phyloP scores from a whole-genome alignment of 108 stramenopile genomes.

The Schizochytrium sp. region DNA sequence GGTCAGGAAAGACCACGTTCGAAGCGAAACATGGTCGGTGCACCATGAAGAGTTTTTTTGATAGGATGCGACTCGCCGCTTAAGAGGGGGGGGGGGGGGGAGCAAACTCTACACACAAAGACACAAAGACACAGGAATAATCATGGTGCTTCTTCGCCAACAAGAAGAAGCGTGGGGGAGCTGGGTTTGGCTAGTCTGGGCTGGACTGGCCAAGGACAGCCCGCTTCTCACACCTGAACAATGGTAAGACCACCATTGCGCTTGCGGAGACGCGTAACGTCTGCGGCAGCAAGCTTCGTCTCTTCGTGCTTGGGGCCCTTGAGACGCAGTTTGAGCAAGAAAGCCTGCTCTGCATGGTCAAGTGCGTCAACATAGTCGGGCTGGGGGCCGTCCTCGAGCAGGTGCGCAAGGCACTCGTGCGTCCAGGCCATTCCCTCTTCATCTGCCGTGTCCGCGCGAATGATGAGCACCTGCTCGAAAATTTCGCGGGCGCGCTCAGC shows the following conservation, averaged over 20 bases:
- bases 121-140: no score
- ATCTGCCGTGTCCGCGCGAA: background rate
- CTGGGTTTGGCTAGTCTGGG: no score
- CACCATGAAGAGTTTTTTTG: no score
- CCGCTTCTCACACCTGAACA: background rate
- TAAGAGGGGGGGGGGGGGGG: no score
- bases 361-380: background rate
- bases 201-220: no score
- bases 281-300: background rate
- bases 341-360: background rate
- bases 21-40: no score
- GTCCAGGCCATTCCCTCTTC: background rate
- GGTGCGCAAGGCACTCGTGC: background rate
- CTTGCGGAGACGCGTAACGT: background rate
- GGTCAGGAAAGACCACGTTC: no score
- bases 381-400: background rate
- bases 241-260: background rate
- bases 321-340: background rate
- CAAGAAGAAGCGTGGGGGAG: no score
- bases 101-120: no score
- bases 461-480: background rate
- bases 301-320: background rate
- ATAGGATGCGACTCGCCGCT: no score
- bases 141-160: no score
- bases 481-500: background rate